These are phyloP conservation scores for Cytospora mali DNA, from an alignment of 2,329 filamentous ascomycete genomes.

Conservation along the genomic window DNA sequence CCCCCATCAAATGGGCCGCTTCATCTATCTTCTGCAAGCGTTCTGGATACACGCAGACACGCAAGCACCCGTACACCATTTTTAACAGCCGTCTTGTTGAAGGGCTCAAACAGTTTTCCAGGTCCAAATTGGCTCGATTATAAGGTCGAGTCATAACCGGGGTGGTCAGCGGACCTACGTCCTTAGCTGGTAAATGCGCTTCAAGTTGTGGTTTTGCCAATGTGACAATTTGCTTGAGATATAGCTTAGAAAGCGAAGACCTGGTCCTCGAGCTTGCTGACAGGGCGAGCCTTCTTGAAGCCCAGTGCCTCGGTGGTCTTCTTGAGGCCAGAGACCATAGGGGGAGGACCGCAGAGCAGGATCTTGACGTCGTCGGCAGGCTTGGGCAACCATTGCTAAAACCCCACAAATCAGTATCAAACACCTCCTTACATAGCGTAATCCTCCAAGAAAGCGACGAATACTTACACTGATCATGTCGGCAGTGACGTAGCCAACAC, in stretches of 20 bases:
- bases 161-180: neutral
- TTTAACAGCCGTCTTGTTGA: neutral
- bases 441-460: neutral
- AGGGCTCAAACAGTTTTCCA: neutral
- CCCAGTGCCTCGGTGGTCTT: constrained; percentile 88
- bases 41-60: neutral
- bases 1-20: neutral
- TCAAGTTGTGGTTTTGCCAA: neutral
- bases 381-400: constrained; percentile 75
- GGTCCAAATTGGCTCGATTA: neutral
- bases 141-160: neutral
- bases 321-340: constrained; percentile 97
- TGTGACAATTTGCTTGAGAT: neutral
- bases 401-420: neutral
- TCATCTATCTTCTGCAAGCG: neutral
- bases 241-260: constrained; percentile 84
- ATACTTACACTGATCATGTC: constrained; percentile 80
- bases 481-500: constrained; percentile 89
- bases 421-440: neutral
- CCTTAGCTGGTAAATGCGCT: neutral
- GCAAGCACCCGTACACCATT: neutral
- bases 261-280: constrained; percentile 97
- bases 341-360: constrained; percentile 90
- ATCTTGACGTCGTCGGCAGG: constrained; percentile 89
- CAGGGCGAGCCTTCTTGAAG: constrained; percentile 87